Evolutionary conservation across 2,329 filamentous ascomycete species (phyloP), one percentile per base, ranked within the genome.

Genomic region (Ilyonectria sp.): DNA sequence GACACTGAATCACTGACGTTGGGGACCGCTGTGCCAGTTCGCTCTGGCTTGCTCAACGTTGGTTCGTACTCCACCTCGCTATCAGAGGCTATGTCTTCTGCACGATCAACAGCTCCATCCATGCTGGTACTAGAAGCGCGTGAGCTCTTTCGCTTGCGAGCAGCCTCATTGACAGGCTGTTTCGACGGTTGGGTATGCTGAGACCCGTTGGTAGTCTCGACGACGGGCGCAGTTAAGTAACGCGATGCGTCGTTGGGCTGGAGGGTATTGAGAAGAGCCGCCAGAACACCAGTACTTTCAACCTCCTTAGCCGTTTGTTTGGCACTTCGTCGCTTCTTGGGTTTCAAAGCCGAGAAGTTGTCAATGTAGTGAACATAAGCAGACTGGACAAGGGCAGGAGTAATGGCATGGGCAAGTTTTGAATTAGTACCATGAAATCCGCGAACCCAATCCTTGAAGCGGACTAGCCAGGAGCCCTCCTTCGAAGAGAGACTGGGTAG

Each of bases 361-460:
- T 81, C 77, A 31, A 82, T 62, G 65, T 79, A 82, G 54, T 76
- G 69, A 17, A 59, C 59, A 64, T 78, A 81, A 13, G 76, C 79
- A 17, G 71, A 72, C 23, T 71, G 59, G 7, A 71, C 64, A 31
- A 79, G 40, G 1, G 33, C 52, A 7, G 76, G 69, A 2, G 74
- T 77, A 19, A 81, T 74, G 37, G 66, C 60, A 26, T 66, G 40
- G 31, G 70, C 49, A 19, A 69, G 67, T 6, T 71, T 65, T 13
- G 57, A 44, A 59, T 82, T 82, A 60, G 67, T 65, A 3, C 63
- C 52, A 56, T 70, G 75, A 43, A 83, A 80, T 6, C 74, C 72
- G 15, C 74, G 73, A 31, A 75, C 70, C 81, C 81, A 82, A 57
- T 78, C 77, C 55, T 77, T 74, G 61, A 82, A 78, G 55, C 80